Evolutionary conservation across 495 filamentous ascomycete genomes (phyloP).

Genomic region (Delitschia confertaspora): DNA sequence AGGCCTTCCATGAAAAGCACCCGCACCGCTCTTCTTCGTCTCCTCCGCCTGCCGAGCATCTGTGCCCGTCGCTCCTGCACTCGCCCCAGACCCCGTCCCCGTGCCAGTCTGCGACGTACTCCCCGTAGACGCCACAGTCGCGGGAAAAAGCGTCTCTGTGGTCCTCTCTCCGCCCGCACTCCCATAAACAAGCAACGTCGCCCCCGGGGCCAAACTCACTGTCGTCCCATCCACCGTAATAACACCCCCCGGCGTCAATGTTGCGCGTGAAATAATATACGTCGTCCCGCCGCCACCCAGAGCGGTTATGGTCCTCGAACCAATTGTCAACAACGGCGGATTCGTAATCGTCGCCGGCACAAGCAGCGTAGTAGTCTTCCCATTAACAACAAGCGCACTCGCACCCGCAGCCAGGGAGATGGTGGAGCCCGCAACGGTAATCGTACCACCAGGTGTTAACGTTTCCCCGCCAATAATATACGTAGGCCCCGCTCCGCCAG

Average conservation of each 20-base stretch:
- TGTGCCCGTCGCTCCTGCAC: slow-evolving; percentile 6
- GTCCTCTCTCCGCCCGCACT: slow-evolving; percentile 8
- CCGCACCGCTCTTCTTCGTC: no score
- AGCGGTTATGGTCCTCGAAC: slow-evolving; percentile 25
- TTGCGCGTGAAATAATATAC: slow-evolving; percentile 30
- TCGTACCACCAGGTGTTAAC: slow-evolving; percentile 31
- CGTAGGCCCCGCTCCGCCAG: slow-evolving; percentile 25
- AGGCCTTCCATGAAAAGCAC: no score
- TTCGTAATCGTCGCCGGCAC: slow-evolving; percentile 9
- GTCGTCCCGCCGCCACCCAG: slow-evolving; percentile 22
- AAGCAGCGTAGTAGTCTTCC: slow-evolving; percentile 10
- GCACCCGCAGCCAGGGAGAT: slow-evolving; percentile 27
- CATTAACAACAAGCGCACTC: slow-evolving; percentile 27
- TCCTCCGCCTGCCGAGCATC: no score
- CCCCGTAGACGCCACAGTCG: slow-evolving; percentile 18
- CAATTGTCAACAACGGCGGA: slow-evolving; percentile 23
- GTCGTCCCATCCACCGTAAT: slow-evolving; percentile 33
- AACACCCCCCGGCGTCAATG: slow-evolving; percentile 32
- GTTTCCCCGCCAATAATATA: slow-evolving; percentile 31
- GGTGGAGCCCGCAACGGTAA: slow-evolving; percentile 27
- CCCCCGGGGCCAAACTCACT: slow-evolving; percentile 29
- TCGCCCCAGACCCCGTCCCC: not conserved
- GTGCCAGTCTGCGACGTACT: slow-evolving; percentile 3
- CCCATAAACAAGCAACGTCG: slow-evolving; percentile 28
- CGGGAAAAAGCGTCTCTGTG: slow-evolving; percentile 19